Evolutionary conservation across 2,329 filamentous ascomycete species (phyloP), one percentile per base, ranked within the genome.

Genomic region (Exophiala sp.): DNA sequence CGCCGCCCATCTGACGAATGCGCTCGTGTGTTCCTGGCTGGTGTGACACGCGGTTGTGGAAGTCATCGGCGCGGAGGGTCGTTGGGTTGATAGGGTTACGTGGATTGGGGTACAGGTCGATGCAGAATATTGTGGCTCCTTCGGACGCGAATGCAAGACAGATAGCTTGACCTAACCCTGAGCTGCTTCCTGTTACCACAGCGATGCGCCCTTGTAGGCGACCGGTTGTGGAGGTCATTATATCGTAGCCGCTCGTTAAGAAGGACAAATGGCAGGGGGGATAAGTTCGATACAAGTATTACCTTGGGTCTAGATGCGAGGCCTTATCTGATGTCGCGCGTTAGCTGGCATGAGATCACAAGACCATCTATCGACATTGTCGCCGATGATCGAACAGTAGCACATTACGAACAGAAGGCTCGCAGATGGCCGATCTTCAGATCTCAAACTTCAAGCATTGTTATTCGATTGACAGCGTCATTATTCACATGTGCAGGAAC

Each of bases 181-280:
- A 90, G 2, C 87, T 90, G 2, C 88, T 87, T 24, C 88, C 88
- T 0, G 87, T 90, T n/a, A 91, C 77, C 24, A 91, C 82, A 18
- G 85, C 88, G 0, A 91, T 86, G 41, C 81, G 80, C 10, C 86
- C 87, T 32, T 59, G 21, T 5, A 63, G 55, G 3, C 57, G 57
- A 20, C 50, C 43, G 21, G 57, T 35, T 16, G 48, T 20, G 20
- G 45, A 18, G 7, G 32, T 16, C 43, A 33, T 43, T 20, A 43
- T 29, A 20, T 9, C 29, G 41, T 9, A n/a, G 41, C 11, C 41
- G 3, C 5, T 5, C 7, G 24, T 29, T 29, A 8, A 29, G 24
- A 29, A 29, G 24, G 24, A 29, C 5, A 29, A 8, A 29, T 5
- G 9, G 12, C 41, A 32, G n/a, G 14, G n/a, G 6, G 39, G 14